Percentiles rank a stretch among this genome's conserved stretches.
Evolutionary conservation across 1,139 yeast species (phyloP).

Genomic region (Debaryomyces sp.): DNA sequence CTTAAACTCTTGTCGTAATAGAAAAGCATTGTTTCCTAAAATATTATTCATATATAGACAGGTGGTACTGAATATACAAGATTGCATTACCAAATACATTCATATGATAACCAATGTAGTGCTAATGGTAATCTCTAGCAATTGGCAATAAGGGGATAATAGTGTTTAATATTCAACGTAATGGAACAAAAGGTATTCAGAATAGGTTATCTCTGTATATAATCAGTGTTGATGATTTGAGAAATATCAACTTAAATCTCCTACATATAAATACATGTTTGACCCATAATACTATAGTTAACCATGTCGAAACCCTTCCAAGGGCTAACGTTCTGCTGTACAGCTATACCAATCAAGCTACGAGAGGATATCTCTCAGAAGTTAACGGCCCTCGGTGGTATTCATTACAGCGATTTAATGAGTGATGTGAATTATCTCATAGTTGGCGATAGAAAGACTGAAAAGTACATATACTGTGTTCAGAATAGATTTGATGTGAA

Average conservation of each 20-base stretch:
- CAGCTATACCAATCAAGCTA: constrained; percentile 34
- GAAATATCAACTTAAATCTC: constrained; percentile 1
- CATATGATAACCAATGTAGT: background rate
- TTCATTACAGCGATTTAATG: constrained; percentile 60
- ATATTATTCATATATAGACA: background rate
- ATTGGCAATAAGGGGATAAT: background rate
- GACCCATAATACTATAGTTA: background rate
- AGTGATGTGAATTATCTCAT: constrained; percentile 67
- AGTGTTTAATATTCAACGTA: background rate
- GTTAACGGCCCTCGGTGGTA: constrained; percentile 65
- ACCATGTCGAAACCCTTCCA: constrained; percentile 28
- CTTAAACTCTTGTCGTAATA: background rate
- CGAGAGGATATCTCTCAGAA: constrained; percentile 39
- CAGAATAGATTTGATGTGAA: constrained; percentile 59
- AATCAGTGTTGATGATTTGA: constrained; percentile 6
- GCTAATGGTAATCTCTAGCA: background rate
- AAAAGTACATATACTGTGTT: constrained; percentile 68
- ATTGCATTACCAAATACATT: background rate
- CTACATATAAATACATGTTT: background rate
- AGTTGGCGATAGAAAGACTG: constrained; percentile 69
- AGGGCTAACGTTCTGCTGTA: constrained; percentile 46
- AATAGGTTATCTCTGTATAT: background rate
- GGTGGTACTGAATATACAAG: background rate
- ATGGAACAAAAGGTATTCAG: background rate
- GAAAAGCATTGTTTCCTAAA: background rate